Percentiles rank a stretch among this genome's conserved stretches.
phyloP scores from a whole-genome alignment of 192 early-diverging fungal genomes.

The Coemansia sp. region DNA sequence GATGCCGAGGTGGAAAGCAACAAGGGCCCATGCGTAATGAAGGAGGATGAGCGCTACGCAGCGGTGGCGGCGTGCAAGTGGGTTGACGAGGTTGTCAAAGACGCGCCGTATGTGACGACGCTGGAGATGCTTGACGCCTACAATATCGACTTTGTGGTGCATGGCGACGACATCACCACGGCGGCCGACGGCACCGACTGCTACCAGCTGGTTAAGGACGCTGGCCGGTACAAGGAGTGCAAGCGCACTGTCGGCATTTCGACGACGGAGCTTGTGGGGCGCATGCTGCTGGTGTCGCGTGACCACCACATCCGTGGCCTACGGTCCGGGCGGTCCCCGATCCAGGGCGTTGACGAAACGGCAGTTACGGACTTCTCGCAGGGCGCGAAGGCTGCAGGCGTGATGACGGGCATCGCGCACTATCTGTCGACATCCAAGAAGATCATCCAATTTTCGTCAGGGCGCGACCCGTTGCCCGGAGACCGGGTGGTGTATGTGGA shows the following conservation, averaged over 20 bases:
- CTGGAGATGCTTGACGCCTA: conserved; percentile 84
- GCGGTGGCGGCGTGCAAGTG: conserved; percentile 96
- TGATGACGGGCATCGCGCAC: conserved; percentile 72
- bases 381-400: conserved; percentile 32
- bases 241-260: conserved; percentile 95
- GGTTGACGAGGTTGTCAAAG: conserved; percentile 89
- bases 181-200: conserved; percentile 95
- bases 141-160: conserved; percentile 93
- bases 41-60: conserved; percentile 93
- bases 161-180: conserved; percentile 98
- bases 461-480: conserved; percentile 69
- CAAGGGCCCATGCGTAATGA: conserved; percentile 98
- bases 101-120: conserved; percentile 92
- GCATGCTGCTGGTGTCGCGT: conserved; percentile 91
- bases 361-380: conserved; percentile 50
- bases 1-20: conserved; percentile 89
- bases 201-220: conserved; percentile 94
- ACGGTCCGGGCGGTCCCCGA: conserved; percentile 57
- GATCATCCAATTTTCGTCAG: conserved; percentile 91
- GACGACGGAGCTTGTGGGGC: conserved; percentile 95
- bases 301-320: conserved; percentile 80
- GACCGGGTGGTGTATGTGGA: conserved; percentile 94
- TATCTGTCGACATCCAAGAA: conserved; percentile 86
- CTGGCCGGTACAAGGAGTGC: conserved; percentile 93
- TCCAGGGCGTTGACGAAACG: conserved; percentile 58